Percentiles rank a stretch among this genome's conserved stretches.
phyloP scores from a whole-genome alignment of 768 basidiomycete genomes.

The Tylopilus plumbeoviolaceoides region DNA sequence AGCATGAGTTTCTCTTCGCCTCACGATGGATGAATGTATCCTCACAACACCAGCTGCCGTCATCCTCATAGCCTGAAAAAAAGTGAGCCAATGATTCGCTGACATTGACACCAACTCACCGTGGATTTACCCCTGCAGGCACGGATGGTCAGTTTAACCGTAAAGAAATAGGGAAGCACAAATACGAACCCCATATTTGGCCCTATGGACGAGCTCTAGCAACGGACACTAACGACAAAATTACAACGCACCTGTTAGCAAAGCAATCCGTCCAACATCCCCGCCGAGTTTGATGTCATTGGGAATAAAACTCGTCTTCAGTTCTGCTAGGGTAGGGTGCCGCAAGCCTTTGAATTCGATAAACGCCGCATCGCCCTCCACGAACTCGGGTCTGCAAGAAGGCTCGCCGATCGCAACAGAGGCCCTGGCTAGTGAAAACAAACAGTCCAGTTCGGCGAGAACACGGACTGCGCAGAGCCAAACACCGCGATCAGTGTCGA shows the following conservation, averaged over 20 bases:
- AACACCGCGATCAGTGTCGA: constrained; percentile 71
- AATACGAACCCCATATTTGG: constrained; percentile 81
- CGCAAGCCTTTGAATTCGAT: constrained; percentile 86
- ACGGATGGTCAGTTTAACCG: not conserved
- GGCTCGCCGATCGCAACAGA: constrained; percentile 91
- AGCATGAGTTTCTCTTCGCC: constrained; percentile 4
- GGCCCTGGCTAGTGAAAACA: constrained; percentile 87
- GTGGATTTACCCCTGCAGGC: constrained; percentile 71
- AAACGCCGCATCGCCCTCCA: constrained; percentile 74
- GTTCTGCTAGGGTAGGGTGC: constrained; percentile 74
- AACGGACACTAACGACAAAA: not conserved
- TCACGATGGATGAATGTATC: not conserved
- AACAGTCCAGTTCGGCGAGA: constrained; percentile 93
- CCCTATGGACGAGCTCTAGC: constrained; percentile 37
- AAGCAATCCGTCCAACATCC: constrained; percentile 65
- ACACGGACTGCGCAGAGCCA: constrained; percentile 85
- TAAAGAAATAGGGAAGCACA: not conserved
- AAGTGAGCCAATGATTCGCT: not conserved
- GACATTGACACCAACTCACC: constrained; percentile 31
- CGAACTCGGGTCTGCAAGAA: constrained; percentile 84
- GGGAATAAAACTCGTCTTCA: constrained; percentile 83
- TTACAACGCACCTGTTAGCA: constrained; percentile 70
- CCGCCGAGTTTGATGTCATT: constrained; percentile 89
- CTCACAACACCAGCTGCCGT: constrained; percentile 87
- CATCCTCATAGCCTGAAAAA: constrained; percentile 79